Conservation (phyloP, 352 stramenopile species). For the Salisapilia sapeloensis region DNA sequence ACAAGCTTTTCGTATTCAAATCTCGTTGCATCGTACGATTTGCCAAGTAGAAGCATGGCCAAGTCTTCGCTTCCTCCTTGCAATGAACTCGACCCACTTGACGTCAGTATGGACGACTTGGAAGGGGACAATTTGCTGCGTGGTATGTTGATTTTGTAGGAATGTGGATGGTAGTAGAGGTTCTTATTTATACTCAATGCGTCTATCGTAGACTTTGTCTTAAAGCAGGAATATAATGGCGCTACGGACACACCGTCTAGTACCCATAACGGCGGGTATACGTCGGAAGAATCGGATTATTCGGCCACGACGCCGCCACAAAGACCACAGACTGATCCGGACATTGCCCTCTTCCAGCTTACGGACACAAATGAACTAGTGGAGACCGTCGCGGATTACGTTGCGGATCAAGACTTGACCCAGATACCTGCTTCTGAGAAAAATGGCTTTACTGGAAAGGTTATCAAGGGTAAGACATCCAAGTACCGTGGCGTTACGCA, state of each 20-base stretch:
- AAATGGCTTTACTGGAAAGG: conserved; percentile 45
- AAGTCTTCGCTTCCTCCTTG: conserved; percentile 24
- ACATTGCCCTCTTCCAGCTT: conserved; percentile 51
- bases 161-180: background rate
- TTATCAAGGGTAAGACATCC: conserved; percentile 80
- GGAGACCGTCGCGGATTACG: conserved; percentile 36
- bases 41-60: too few species aligned
- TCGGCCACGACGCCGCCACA: conserved; percentile 41
- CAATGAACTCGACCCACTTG: conserved; percentile 51
- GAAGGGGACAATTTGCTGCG: conserved; percentile 52
- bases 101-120: conserved; percentile 51
- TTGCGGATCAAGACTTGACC: conserved; percentile 20
- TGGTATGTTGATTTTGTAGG: conserved; percentile 11
- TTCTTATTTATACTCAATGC: background rate
- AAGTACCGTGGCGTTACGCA: conserved; percentile 76
- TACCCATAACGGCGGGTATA: conserved; percentile 51
- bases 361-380: conserved; percentile 42
- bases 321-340: conserved; percentile 58
- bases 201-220: conserved; percentile 4
- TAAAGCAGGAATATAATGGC: conserved; percentile 7
- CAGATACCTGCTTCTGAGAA: conserved; percentile 20
- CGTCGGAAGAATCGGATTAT: conserved; percentile 73
- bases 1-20: too few species aligned
- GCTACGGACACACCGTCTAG: conserved; percentile 31
- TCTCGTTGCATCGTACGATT: too few species aligned